Base-by-base conservation (phyloP, 2,329 filamentous ascomycete species). In the Fusarium pseudocircinatum region DNA sequence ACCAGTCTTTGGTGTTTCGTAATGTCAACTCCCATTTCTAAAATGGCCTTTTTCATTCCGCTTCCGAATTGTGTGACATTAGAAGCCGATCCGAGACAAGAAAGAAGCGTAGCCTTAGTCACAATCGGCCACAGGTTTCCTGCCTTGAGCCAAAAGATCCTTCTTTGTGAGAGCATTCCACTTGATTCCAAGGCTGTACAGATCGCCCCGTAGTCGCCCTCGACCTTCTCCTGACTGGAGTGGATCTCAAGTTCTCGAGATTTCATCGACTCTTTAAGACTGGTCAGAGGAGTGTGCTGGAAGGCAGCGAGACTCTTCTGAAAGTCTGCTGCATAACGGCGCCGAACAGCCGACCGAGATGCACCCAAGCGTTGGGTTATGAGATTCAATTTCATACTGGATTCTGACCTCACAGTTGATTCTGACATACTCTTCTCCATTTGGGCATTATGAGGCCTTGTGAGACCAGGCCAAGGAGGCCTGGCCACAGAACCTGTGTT, bases 1-100 rank as follows among this genome's bases (percentile, higher is more conserved):
- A 79, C 70, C 42, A 77, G 77, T 16, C 80, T 78, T 30, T 82
- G 78, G 39, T 78, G 30, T 20, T 72, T 67, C 4, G 76, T 78
- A 36, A 78, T 75, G 6, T 58, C 37, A 11, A 78, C 9, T 13
- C 74, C 70, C 47, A 78, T 66, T 2, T 72, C 40, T 14, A 78
- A 18, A n/a, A 78, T 52, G 14, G 62, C 60, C 28, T 67, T 63
- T 28, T 62, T 72, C 63, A 78, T 76, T 3, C 75, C 74, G 20
- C 73, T 78, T 14, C 76, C 76, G 47, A 78, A 78, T 2, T 28
- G 22, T 34, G 37, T 43, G 10, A 44, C 49, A 49, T 75, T 65
- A 12, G 70, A 49, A 15, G 63, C 59, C 4, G 73, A 77, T 20
- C 73, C 46, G 20, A 78, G 39, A 13, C 62, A 63, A 20, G 64